Base-by-base conservation (phyloP, 176 grass and related monocot genomes). In the Musa troglodytarum region DNA sequence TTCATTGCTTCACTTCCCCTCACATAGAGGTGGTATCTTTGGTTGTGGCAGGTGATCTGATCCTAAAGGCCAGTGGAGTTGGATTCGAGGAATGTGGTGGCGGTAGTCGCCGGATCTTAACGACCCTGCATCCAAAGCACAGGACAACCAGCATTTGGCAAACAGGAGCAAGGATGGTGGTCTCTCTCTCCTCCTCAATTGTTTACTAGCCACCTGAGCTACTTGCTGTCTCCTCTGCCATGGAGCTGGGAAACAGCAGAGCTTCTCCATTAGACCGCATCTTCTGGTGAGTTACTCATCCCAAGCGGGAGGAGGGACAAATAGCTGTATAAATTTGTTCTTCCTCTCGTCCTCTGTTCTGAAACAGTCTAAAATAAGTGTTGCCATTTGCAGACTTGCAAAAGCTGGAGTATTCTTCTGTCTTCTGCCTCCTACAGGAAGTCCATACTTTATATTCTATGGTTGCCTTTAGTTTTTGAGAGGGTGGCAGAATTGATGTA, bases 31-130 rank as follows among this genome's bases (percentile, higher is more conserved):
- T 26, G 29, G 73, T 77, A 80, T 79, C 87, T 83, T 81, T n/a
- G 77, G 61, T 82, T 75, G 66, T 89, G 83, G 76, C 90, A 94
- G 90, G 76, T 66, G 64, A 66, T 82, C 22, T 3, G 68, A 67
- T 54, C 23, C 16, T 43, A 52, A 58, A 68, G 71, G 77, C 66
- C 61, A 64, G 81, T 10, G 65, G 68, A 19, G 81, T 74, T 76
- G 28, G 49, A 65, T 25, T 76, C 23, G 77, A 87, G 87, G 87
- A 96, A 92, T 92, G 84, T 90, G 86, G 69, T 82, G 66, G 68
- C 75, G 43, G 59, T 81, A 83, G 79, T 90, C 77, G 81, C 81
- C 88, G 82, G 74, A 79, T 71, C 76, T 65, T 84, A 79, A 87
- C 84, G 84, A 24, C 72, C 82, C 73, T 76, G 75, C 81, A 82